Evolutionary conservation across 768 basidiomycete genomes (phyloP).

Genomic region (Hirschioporus abietinus): DNA sequence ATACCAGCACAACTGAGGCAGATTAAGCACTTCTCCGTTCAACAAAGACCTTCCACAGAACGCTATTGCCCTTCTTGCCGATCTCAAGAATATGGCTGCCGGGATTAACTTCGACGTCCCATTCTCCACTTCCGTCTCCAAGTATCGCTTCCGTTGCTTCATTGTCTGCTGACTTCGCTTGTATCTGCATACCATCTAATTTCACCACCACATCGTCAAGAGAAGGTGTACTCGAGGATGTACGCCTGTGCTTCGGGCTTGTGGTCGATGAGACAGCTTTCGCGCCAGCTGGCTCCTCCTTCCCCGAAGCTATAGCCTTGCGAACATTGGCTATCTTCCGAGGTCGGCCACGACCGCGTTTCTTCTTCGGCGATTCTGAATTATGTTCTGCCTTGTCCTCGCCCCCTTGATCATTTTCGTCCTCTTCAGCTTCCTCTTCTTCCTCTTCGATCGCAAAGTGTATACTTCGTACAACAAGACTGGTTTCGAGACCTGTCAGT

Average conservation of each 20-base stretch:
- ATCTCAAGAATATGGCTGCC: slow-evolving; percentile 67
- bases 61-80: slow-evolving; percentile 57
- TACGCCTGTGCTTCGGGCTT: slow-evolving; percentile 35
- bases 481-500: slow-evolving; percentile 46
- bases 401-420: slow-evolving; percentile 12
- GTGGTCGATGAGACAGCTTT: slow-evolving; percentile 28
- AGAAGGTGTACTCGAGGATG: slow-evolving; percentile 38
- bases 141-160: not conserved
- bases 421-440: slow-evolving; percentile 7
- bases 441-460: slow-evolving; percentile 9
- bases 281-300: slow-evolving; percentile 24
- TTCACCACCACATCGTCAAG: slow-evolving; percentile 56
- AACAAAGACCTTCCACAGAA: slow-evolving; percentile 67
- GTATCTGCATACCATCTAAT: slow-evolving; percentile 47
- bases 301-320: slow-evolving; percentile 19
- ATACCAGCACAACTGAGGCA: not conserved
- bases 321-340: slow-evolving; percentile 22
- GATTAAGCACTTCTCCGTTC: slow-evolving; percentile 31
- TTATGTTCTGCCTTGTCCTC: slow-evolving; percentile 11
- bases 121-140: slow-evolving; percentile 22
- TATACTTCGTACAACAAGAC: not conserved
- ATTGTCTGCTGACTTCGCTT: slow-evolving; percentile 16
- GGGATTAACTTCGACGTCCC: slow-evolving; percentile 55
- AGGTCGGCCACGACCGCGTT: slow-evolving; percentile 29
- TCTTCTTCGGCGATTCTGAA: not conserved